These are phyloP conservation scores for Senna tora DNA, from an alignment of 306 rosid genomes.

Conservation along the genomic window DNA sequence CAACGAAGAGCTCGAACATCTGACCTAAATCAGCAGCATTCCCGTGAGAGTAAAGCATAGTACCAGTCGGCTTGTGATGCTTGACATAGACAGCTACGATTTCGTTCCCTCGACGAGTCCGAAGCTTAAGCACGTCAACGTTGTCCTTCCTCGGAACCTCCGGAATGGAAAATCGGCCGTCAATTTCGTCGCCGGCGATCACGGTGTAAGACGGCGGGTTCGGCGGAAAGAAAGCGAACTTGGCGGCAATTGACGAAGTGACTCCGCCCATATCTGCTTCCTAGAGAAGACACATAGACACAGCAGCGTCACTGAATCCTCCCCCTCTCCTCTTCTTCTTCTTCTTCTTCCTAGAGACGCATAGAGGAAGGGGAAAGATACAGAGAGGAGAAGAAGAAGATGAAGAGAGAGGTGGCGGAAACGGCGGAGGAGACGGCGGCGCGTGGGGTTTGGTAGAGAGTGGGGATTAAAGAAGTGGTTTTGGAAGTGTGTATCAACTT, in stretches of 20 bases:
- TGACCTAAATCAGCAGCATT: constrained; percentile 97
- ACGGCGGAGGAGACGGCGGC: background rate
- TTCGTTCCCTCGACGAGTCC: constrained; percentile 78
- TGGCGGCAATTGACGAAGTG: constrained; percentile 94
- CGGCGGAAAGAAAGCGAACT: constrained; percentile 95
- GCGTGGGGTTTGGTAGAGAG: constrained; percentile 2
- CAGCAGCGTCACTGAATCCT: background rate
- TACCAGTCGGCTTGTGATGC: constrained; percentile 72
- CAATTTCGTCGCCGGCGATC: constrained; percentile 40
- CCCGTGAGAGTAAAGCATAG: constrained; percentile 92
- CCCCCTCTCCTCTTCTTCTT: background rate
- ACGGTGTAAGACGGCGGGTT: constrained; percentile 84
- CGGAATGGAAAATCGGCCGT: constrained; percentile 54
- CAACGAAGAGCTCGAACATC: constrained; percentile 88
- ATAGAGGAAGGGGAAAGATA: background rate
- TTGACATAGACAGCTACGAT: constrained; percentile 81
- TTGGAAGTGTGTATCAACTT: constrained; percentile 2
- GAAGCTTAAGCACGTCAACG: constrained; percentile 76
- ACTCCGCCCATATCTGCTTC: constrained; percentile 78
- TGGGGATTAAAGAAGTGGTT: background rate
- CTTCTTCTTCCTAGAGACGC: background rate
- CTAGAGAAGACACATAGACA: constrained; percentile 40
- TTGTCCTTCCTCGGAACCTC: constrained; percentile 80
- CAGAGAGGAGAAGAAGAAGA: background rate
- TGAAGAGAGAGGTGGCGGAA: constrained; percentile 1